Conservation (phyloP, 345 rosid species). For the Eucalyptus camaldulensis region DNA sequence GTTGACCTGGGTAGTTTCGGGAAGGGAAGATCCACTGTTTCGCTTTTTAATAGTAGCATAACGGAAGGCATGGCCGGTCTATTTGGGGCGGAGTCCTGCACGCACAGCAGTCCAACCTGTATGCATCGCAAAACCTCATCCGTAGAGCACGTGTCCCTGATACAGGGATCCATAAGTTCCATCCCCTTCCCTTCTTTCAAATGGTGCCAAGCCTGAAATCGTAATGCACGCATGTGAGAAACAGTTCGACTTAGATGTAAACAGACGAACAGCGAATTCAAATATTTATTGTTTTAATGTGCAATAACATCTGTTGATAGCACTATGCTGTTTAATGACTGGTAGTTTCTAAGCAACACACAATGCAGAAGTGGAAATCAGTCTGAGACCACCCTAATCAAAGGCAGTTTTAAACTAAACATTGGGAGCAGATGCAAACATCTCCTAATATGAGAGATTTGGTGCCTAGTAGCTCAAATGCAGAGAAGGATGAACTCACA, state of each 20-base stretch:
- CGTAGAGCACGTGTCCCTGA: constrained; percentile 15
- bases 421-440: too few relatives aligned
- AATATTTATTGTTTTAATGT: not conserved
- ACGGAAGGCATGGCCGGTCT: too few relatives aligned
- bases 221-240: not conserved
- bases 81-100: constrained; percentile 36
- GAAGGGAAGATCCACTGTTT: too few relatives aligned
- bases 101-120: constrained; percentile 74
- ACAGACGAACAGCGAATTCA: not conserved
- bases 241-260: not conserved
- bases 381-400: not conserved
- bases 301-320: not conserved
- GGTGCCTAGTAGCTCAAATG: too few relatives aligned
- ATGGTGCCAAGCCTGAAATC: constrained; percentile 61
- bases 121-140: constrained; percentile 52
- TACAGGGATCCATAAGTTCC: constrained; percentile 51
- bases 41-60: too few relatives aligned
- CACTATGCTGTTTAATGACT: not conserved
- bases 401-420: not conserved
- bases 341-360: not conserved
- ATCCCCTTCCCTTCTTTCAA: constrained; percentile 48
- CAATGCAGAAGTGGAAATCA: not conserved
- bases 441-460: too few relatives aligned
- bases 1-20: too few relatives aligned
- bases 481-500: too few relatives aligned